Conservation (phyloP, 306 rosid genomes). For the Urtica urens region DNA sequence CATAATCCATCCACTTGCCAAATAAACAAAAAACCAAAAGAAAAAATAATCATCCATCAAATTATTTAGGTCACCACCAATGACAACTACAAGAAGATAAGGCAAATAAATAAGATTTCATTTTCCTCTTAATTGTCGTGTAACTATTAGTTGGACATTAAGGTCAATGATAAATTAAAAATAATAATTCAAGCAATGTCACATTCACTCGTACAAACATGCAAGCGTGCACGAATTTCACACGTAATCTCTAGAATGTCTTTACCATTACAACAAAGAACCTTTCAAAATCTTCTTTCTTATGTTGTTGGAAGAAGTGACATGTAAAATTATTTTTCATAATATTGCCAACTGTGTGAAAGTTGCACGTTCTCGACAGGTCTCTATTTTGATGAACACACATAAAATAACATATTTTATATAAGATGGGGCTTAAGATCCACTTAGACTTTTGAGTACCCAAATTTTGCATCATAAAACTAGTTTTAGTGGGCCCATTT, state of each 20-base stretch:
- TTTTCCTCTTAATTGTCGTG: no score
- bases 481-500: conserved; percentile 1
- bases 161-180: background rate
- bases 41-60: no score
- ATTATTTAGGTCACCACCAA: conserved; percentile 6
- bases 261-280: conserved; percentile 12
- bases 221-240: conserved; percentile 10
- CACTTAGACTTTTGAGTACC: background rate
- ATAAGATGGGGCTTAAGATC: conserved; percentile 20
- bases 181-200: conserved; percentile 8
- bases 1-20: no score
- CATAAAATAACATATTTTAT: conserved; percentile 6
- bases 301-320: conserved; percentile 7
- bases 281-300: conserved; percentile 2
- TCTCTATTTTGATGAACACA: conserved; percentile 4
- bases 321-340: conserved; percentile 5
- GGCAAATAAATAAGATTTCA: background rate
- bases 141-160: background rate
- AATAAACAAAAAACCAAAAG: no score
- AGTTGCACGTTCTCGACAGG: conserved; percentile 15
- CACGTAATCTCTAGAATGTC: conserved; percentile 11
- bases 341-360: background rate
- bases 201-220: conserved; percentile 5
- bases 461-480: background rate
- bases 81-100: background rate